Evolutionary conservation across 306 rosid genomes (phyloP).

Genomic region (Citrullus mucosospermus): DNA sequence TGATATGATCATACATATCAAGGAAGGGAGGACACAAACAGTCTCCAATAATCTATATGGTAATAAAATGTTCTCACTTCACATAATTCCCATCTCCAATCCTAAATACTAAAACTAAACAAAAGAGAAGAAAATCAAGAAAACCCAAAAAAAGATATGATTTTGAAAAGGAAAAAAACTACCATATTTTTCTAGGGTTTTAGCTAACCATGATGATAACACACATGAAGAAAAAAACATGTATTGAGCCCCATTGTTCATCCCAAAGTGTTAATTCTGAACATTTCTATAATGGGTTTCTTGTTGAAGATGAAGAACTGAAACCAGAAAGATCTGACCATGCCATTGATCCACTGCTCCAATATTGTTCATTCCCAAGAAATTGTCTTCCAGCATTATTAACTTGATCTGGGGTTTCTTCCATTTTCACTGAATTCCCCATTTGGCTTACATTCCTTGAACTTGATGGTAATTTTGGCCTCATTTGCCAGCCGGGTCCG

Average conservation of each 20-base stretch:
- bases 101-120: slow-evolving; percentile 1
- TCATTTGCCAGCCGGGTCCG: not conserved
- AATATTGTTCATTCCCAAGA: slow-evolving; percentile 7
- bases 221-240: not conserved
- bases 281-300: slow-evolving; percentile 1
- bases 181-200: slow-evolving; percentile 5
- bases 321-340: slow-evolving; percentile 15
- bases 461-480: not conserved
- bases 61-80: not conserved
- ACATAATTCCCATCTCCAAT: not conserved
- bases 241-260: not conserved
- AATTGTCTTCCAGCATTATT: not conserved
- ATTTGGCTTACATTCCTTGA: not conserved
- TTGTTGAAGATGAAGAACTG: slow-evolving; percentile 14
- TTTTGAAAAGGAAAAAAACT: not conserved
- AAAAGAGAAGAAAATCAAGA: not conserved
- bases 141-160: not conserved
- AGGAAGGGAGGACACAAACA: not conserved
- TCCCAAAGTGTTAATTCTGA: not conserved
- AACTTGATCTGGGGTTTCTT: slow-evolving; percentile 3
- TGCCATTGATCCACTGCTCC: slow-evolving; percentile 2
- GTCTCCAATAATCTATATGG: not conserved
- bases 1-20: not conserved
- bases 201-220: not conserved
- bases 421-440: slow-evolving; percentile 10